phyloP scores from a whole-genome alignment of 2,329 filamentous ascomycete species.

The Arthrobotrys conoides region DNA sequence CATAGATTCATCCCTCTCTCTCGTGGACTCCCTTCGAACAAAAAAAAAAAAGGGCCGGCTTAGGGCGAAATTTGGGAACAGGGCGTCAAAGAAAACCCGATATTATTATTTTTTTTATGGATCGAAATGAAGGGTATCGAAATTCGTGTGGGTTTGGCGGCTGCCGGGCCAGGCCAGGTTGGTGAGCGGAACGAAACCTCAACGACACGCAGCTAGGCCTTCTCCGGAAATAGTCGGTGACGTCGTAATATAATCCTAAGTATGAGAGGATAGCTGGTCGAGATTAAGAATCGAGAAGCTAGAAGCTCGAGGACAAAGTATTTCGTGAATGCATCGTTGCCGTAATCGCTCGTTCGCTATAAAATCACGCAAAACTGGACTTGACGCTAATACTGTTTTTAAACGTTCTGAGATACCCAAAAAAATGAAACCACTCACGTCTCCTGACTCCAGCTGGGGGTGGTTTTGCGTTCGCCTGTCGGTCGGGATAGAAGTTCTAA shows the following conservation, averaged over 20 bases:
- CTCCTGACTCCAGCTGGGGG: constrained; percentile 32
- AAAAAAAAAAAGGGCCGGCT: not conserved
- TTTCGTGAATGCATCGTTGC: constrained; percentile 26
- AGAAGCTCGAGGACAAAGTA: constrained; percentile 24
- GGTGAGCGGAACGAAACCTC: constrained; percentile 12
- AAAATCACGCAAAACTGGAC: constrained; percentile 55
- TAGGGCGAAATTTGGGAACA: not conserved
- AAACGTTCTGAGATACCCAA: constrained; percentile 39
- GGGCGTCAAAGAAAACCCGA: not conserved
- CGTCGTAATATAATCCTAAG: not conserved
- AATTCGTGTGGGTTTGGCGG: not conserved
- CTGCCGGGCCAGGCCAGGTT: constrained; percentile 15
- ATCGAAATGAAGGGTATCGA: constrained; percentile 3
- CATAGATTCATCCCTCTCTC: constrained; percentile 36
- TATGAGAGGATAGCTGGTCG: not conserved
- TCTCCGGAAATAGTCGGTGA: constrained; percentile 5
- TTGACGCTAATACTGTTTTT: constrained; percentile 43
- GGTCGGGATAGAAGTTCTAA: constrained; percentile 34
- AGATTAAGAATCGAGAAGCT: constrained; percentile 25
- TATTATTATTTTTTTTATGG: not conserved
- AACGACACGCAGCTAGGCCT: constrained; percentile 16
- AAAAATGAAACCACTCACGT: constrained; percentile 52
- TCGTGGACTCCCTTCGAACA: not conserved
- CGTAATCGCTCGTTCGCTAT: constrained; percentile 32
- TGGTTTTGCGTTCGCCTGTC: constrained; percentile 16